phyloP scores from a whole-genome alignment of 2,329 filamentous ascomycete genomes.

The Verticillium zaregamsianum region DNA sequence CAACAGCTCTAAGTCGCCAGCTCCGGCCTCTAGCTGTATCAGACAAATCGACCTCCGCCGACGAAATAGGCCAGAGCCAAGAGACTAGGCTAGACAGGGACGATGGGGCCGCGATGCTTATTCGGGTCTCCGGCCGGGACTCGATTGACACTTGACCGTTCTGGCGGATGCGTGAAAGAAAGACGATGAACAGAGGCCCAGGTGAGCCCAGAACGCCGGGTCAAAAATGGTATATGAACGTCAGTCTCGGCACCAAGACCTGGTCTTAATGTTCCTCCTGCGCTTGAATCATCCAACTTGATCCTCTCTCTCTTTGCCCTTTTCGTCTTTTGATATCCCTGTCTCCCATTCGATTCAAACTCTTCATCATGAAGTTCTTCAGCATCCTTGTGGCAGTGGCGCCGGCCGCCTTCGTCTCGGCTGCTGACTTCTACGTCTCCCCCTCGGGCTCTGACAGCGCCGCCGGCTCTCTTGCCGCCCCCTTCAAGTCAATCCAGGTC shows the following conservation, averaged over 20 bases:
- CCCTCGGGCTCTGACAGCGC: slow-evolving; percentile 34
- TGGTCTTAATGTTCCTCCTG: background rate
- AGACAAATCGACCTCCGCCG: background rate
- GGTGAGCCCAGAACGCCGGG: background rate
- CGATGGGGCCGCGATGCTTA: background rate
- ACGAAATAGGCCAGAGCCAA: background rate
- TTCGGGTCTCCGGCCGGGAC: background rate
- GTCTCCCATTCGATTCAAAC: background rate
- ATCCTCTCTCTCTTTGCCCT: background rate
- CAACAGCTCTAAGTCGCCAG: background rate
- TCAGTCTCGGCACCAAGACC: background rate
- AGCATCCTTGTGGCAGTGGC: background rate
- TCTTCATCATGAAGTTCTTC: slow-evolving; percentile 1
- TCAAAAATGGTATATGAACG: background rate
- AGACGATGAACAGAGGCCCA: background rate
- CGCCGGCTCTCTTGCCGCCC: slow-evolving; percentile 31
- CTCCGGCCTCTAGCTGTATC: background rate
- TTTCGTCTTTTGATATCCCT: background rate
- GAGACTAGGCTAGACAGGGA: background rate
- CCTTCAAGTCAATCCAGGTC: slow-evolving; percentile 40
- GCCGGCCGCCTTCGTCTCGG: slow-evolving; percentile 8
- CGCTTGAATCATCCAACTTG: background rate
- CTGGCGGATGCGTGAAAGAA: background rate
- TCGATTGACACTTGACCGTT: background rate
- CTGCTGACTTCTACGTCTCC: slow-evolving; percentile 39